Conservation (phyloP, 108 stramenopile genomes). For the Schizochytrium sp. region DNA sequence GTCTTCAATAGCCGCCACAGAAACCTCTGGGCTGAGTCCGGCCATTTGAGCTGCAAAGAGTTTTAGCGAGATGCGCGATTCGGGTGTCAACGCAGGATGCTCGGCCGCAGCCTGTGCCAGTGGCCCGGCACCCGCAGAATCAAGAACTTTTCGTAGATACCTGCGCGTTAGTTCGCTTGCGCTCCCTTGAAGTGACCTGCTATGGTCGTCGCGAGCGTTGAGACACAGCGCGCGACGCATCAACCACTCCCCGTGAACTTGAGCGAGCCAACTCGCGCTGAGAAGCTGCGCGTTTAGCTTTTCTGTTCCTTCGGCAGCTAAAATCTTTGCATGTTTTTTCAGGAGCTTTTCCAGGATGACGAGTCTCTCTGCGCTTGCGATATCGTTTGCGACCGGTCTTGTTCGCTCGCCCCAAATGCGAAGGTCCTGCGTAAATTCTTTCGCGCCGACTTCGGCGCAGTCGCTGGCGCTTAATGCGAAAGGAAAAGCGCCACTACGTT, state of each 20-base stretch:
- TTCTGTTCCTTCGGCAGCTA: neutral
- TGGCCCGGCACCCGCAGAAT: neutral
- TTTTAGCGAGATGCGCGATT: neutral
- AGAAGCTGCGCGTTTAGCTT: neutral
- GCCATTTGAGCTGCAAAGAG: neutral
- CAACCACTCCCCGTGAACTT: neutral
- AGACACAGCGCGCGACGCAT: neutral
- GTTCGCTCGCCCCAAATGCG: too few species aligned
- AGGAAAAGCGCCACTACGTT: too few species aligned
- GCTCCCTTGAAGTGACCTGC: neutral
- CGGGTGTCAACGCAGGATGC: neutral
- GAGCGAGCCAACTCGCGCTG: neutral
- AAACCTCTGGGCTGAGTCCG: neutral
- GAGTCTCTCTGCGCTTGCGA: neutral
- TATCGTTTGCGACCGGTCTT: too few species aligned
- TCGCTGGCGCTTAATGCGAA: too few species aligned
- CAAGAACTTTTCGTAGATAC: neutral
- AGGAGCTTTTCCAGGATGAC: neutral
- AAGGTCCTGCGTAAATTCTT: too few species aligned
- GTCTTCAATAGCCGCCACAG: neutral
- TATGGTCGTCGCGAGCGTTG: neutral
- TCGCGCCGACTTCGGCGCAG: too few species aligned
- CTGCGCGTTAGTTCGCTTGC: neutral
- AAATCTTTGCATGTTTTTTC: neutral
- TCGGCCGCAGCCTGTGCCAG: neutral